A percentile compares a stretch with the other conserved stretches of the same genome.
phyloP scores from a whole-genome alignment of 768 basidiomycete genomes.

The Leccinum subgranulosum region DNA sequence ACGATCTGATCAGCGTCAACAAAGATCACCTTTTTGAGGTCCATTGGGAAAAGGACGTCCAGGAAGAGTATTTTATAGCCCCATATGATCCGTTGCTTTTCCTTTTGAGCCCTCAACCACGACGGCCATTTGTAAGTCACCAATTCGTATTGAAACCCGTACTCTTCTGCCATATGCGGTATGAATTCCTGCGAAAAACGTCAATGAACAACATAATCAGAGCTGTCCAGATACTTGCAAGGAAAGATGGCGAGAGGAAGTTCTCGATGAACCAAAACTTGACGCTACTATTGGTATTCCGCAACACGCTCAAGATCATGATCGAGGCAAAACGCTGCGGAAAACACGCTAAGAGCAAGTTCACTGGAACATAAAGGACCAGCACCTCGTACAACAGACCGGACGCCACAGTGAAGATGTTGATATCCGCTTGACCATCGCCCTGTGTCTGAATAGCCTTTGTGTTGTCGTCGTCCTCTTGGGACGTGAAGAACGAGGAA shows the following conservation, averaged over 20 bases:
- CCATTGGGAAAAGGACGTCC: slow-evolving; percentile 98
- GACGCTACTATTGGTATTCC: slow-evolving; percentile 90
- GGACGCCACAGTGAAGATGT: slow-evolving; percentile 98
- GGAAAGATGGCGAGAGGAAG: slow-evolving; percentile 95
- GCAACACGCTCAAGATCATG: slow-evolving; percentile 95
- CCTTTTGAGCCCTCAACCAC: slow-evolving; percentile 94
- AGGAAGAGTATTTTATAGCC: slow-evolving; percentile 99
- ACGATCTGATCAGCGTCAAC: slow-evolving; percentile 99
- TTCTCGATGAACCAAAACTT: slow-evolving; percentile 99
- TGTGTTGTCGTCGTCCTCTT: slow-evolving; percentile 20
- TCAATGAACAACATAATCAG: background rate
- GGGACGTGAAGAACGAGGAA: slow-evolving; percentile 41
- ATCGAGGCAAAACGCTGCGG: slow-evolving; percentile 91
- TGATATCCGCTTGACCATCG: slow-evolving; percentile 79
- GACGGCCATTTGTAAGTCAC: slow-evolving; percentile 99
- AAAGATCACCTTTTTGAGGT: slow-evolving; percentile 98
- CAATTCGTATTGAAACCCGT: slow-evolving; percentile 93
- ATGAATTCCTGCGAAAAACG: slow-evolving; percentile 73
- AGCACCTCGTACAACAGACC: slow-evolving; percentile 92
- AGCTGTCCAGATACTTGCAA: slow-evolving; percentile 47
- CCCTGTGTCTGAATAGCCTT: slow-evolving; percentile 24
- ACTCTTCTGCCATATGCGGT: slow-evolving; percentile 86
- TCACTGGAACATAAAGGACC: background rate
- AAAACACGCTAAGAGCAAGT: background rate
- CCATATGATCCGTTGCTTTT: slow-evolving; percentile 99